A percentile compares a stretch with the other conserved stretches of the same genome.
Evolutionary conservation across 2,329 filamentous ascomycete genomes (phyloP).

Genomic region (Apiospora malaysiana): DNA sequence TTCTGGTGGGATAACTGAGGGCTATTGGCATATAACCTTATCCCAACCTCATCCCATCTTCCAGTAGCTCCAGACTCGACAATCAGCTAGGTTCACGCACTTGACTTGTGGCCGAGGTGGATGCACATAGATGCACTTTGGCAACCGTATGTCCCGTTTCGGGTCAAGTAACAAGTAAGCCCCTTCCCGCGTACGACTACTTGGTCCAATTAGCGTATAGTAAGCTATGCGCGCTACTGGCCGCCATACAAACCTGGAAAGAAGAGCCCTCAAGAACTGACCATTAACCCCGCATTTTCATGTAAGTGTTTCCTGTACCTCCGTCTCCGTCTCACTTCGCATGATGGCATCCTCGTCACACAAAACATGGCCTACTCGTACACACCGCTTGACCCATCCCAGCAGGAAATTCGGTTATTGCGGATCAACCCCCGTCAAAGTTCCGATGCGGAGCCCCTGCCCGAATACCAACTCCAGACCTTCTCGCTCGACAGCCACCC

Average conservation of each 20-base stretch:
- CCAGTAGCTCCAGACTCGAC: no score
- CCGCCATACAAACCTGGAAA: neutral
- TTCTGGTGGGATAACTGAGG: no score
- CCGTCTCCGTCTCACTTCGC: neutral
- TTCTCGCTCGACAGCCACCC: neutral
- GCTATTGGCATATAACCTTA: no score
- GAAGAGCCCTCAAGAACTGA: neutral
- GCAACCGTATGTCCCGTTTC: neutral
- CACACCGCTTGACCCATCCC: neutral
- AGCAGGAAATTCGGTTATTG: neutral
- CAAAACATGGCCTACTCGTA: neutral
- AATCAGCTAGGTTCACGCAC: no score
- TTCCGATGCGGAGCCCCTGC: neutral
- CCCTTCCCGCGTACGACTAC: no score
- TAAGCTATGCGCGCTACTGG: neutral
- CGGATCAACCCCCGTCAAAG: neutral
- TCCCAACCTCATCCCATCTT: no score
- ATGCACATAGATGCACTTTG: no score
- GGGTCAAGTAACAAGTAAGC: no score
- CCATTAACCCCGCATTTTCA: neutral
- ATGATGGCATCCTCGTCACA: neutral
- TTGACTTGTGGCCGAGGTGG: no score
- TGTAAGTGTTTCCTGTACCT: neutral
- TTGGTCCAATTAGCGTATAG: neutral
- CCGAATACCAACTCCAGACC: neutral